Conservation (phyloP, 495 filamentous ascomycete species). For the Tuber melanosporum region DNA sequence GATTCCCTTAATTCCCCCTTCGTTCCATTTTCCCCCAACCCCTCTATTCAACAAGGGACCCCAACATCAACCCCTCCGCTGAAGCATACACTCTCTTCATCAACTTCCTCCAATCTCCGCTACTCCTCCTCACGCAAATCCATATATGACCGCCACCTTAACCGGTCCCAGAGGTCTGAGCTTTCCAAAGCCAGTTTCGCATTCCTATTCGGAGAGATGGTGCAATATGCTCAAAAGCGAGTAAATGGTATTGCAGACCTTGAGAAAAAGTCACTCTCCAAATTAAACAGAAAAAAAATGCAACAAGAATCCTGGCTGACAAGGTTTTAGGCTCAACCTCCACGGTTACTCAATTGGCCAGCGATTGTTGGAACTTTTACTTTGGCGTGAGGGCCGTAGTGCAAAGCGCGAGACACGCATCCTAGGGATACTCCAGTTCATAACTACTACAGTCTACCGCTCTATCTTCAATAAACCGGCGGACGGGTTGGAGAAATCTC, state of each 20-base stretch:
- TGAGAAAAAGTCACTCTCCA: slow-evolving; percentile 64
- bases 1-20: slow-evolving; percentile 34
- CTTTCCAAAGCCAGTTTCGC: slow-evolving; percentile 89
- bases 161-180: slow-evolving; percentile 77
- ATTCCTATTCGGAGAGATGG: slow-evolving; percentile 94
- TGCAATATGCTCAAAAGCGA: slow-evolving; percentile 82
- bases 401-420: slow-evolving; percentile 78
- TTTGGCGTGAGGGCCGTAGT: slow-evolving; percentile 65
- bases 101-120: slow-evolving; percentile 60
- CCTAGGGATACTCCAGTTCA: slow-evolving; percentile 86
- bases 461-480: slow-evolving; percentile 86
- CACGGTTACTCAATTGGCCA: slow-evolving; percentile 94
- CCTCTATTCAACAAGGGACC: slow-evolving; percentile 37
- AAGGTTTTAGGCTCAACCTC: slow-evolving; percentile 63
- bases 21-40: slow-evolving; percentile 40
- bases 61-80: slow-evolving; percentile 37
- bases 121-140: slow-evolving; percentile 94
- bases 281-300: background rate
- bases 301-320: slow-evolving; percentile 5
- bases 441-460: slow-evolving; percentile 81
- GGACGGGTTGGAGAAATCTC: slow-evolving; percentile 82
- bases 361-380: slow-evolving; percentile 87
- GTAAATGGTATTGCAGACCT: slow-evolving; percentile 89
- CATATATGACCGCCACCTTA: slow-evolving; percentile 93
- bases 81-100: slow-evolving; percentile 31